Evolutionary conservation across 805 yeast genomes (phyloP).

Genomic region (Ascoidea rubescens): DNA sequence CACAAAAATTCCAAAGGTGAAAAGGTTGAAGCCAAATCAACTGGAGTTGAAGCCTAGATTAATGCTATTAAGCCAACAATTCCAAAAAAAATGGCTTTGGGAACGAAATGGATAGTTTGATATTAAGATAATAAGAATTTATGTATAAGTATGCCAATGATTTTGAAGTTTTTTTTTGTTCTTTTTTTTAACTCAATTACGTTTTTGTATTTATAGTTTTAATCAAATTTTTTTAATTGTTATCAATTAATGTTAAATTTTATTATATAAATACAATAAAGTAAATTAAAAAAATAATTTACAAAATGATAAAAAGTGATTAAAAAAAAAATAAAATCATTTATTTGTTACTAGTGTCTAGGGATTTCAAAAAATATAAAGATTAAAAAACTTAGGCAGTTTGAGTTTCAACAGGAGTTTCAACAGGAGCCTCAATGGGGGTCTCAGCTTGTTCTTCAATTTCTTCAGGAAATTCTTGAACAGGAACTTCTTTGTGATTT

Average conservation of each 20-base stretch:
- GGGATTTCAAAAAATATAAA: background rate
- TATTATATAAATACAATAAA: background rate
- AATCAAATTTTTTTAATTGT: no score
- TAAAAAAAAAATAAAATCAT: no score
- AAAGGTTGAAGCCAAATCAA: background rate
- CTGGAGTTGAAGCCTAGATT: background rate
- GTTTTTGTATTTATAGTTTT: background rate
- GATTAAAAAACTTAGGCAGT: constrained; percentile 1
- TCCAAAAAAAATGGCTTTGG: no score
- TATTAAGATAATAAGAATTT: no score
- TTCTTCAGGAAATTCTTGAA: constrained; percentile 22
- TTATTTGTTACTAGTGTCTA: no score
- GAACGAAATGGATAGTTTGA: no score
- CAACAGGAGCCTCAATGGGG: constrained; percentile 23
- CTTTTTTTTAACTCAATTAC: background rate
- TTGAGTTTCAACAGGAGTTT: constrained; percentile 13
- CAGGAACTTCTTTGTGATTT: constrained; percentile 41
- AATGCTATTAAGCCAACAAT: no score
- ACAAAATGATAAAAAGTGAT: background rate
- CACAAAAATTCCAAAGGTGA: background rate
- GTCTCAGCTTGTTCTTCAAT: constrained; percentile 21
- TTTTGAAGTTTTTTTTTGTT: no score
- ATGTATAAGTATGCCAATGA: no score
- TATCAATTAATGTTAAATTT: no score
- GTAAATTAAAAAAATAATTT: no score